Evolutionary conservation across 1,284 basidiomycete species (phyloP), one percentile per base, ranked within the genome.

Genomic region (Trametes polyzona): DNA sequence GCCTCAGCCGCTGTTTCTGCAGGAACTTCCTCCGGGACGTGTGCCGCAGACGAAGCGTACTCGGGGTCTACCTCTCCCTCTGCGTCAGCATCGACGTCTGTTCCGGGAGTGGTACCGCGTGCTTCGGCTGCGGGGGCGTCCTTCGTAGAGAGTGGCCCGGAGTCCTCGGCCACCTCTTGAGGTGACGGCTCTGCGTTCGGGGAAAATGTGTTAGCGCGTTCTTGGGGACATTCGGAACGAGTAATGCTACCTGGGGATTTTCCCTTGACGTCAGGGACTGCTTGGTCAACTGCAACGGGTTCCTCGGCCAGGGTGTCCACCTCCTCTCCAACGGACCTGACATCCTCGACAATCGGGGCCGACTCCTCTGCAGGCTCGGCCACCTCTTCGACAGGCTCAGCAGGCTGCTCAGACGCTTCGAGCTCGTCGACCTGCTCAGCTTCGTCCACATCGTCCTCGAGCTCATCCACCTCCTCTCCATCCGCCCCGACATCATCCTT

Each of bases 21-120:
- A n/a, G n/a, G n/a, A n/a, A n/a, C n/a, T n/a, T n/a, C n/a, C n/a
- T n/a, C n/a, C n/a, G n/a, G n/a, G n/a, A n/a, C n/a, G n/a, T n/a
- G n/a, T n/a, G n/a, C 44, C 7, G 17, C 30, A 7, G 17, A 14
- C 29, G 7, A 50, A 36, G 42, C 47, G 36, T 71, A 71, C 14
- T 76, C 74, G 8, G 70, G 71, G 54, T 75, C 75, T 14, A 70
- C 52, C 30, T 73, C 72, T 7, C 73, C 74, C 54, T 74, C 71
- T 2, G 72, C 71, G 53, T 73, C 73, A 0, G 61, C 67, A 47
- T 73, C 70, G 16, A 40, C 58, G 21, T 67, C 57, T 2, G 30
- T 57, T 1, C 5, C 29, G 11, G 55, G 43, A 9, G 42, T 51
- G 5, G 29, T 7, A 16, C 23, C 27, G 9, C 30, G 53, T 33